A percentile compares a stretch with the other conserved stretches of the same genome.
Evolutionary conservation across 2,329 filamentous ascomycete genomes (phyloP).

Genomic region (Hawksworthiomyces lignivorus): DNA sequence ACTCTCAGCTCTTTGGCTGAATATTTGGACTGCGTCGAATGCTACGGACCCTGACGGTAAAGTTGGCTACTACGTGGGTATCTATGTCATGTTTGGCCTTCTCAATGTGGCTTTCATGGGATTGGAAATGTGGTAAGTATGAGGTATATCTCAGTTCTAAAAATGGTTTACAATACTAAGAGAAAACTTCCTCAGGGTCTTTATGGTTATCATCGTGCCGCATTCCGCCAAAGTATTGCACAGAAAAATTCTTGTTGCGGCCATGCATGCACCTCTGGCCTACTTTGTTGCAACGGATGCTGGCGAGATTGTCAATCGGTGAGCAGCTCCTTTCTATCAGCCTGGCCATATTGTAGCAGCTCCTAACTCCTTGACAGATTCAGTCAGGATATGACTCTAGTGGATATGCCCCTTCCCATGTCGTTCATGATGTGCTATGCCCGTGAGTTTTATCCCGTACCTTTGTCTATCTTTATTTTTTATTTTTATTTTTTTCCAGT

Average conservation of each 20-base stretch:
- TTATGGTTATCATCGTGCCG: conserved; percentile 25
- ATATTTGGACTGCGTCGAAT: conserved; percentile 34
- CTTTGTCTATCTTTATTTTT: background rate
- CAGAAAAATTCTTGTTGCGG: conserved; percentile 18
- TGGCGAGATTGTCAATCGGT: conserved; percentile 24
- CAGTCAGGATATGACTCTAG: conserved; percentile 10
- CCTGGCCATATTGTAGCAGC: too few relatives aligned
- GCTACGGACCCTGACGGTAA: conserved; percentile 32
- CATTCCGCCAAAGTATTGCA: conserved; percentile 22
- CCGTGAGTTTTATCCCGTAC: conserved; percentile 4
- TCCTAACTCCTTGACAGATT: conserved; percentile 6
- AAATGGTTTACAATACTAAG: too few relatives aligned
- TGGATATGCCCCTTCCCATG: conserved; percentile 10
- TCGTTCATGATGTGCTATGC: conserved; percentile 11
- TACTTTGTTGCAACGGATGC: conserved; percentile 27
- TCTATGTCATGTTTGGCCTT: conserved; percentile 23
- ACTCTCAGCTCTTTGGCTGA: conserved; percentile 34
- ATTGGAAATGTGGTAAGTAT: conserved; percentile 9
- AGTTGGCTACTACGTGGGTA: conserved; percentile 28
- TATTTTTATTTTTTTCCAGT: background rate
- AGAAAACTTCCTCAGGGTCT: conserved; percentile 21
- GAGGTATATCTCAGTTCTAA: too few relatives aligned
- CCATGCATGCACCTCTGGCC: conserved; percentile 21
- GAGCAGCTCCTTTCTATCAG: conserved; percentile 4
- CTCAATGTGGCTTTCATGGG: conserved; percentile 14